These are phyloP conservation scores for Colletotrichum sp. DNA, from an alignment of 2,329 filamentous ascomycete genomes.

Conservation along the genomic window DNA sequence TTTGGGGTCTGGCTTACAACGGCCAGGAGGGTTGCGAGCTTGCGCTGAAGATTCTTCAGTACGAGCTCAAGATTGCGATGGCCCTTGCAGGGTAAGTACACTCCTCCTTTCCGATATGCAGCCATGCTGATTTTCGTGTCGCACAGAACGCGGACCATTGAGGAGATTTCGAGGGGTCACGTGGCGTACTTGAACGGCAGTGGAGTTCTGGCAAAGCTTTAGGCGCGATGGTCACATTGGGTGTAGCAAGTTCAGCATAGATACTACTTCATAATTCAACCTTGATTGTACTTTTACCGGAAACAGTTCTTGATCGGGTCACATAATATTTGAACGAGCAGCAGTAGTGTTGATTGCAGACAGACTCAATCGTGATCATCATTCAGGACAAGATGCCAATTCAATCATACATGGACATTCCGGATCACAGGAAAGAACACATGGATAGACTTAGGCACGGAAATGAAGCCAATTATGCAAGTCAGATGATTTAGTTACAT, in stretches of 20 bases:
- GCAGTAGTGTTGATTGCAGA: neutral
- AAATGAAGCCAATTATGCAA: neutral
- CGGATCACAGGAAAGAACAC: neutral
- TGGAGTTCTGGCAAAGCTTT: slow-evolving; percentile 22
- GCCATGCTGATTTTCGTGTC: neutral
- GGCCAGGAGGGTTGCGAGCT: slow-evolving; percentile 40
- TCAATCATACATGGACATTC: neutral
- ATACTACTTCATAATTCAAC: neutral
- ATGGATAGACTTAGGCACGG: neutral
- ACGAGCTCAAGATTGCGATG: slow-evolving; percentile 34
- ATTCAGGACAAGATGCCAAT: neutral
- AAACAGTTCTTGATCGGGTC: neutral
- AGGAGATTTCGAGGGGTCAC: slow-evolving; percentile 17
- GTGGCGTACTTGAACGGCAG: slow-evolving; percentile 12
- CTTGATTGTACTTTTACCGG: neutral
- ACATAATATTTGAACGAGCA: neutral
- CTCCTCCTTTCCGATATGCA: fast-evolving
- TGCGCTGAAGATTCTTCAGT: slow-evolving; percentile 45
- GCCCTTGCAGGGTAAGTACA: slow-evolving; percentile 18
- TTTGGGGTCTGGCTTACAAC: slow-evolving; percentile 22
- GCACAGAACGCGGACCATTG: slow-evolving; percentile 16
- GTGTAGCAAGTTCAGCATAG: neutral
- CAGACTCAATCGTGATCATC: fast-evolving
- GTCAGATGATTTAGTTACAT: neutral
- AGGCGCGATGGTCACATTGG: neutral